A percentile compares a stretch with the other conserved stretches of the same genome.
Evolutionary conservation across 345 rosid genomes (phyloP).

Genomic region (Euclidium syriacum): DNA sequence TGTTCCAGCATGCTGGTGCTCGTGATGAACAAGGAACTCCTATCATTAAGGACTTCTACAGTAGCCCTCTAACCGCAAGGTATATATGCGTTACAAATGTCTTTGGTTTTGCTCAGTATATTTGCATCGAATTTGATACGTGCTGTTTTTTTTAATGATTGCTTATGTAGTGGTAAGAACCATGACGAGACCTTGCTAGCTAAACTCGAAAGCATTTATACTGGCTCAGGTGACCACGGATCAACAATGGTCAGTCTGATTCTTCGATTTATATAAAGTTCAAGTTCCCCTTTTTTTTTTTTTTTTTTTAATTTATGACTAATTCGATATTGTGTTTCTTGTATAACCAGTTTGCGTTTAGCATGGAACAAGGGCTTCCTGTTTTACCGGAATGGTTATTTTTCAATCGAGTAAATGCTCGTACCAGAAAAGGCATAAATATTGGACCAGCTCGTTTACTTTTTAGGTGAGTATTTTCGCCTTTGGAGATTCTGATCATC

Average conservation of each 20-base stretch:
- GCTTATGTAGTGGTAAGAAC: slow-evolving; percentile 66
- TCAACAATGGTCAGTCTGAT: slow-evolving; percentile 75
- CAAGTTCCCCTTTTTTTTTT: neutral
- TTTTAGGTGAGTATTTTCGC: slow-evolving; percentile 41
- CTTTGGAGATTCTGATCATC: neutral
- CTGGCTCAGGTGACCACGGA: slow-evolving; percentile 89
- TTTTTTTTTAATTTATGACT: neutral
- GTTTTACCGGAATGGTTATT: slow-evolving; percentile 77
- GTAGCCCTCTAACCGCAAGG: slow-evolving; percentile 96
- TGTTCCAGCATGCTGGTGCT: slow-evolving; percentile 70
- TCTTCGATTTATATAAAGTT: slow-evolving; percentile 1
- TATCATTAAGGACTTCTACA: slow-evolving; percentile 69
- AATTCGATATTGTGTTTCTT: slow-evolving; percentile 16
- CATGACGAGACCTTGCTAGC: slow-evolving; percentile 74
- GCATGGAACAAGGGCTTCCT: slow-evolving; percentile 94
- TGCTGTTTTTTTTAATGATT: slow-evolving; percentile 13
- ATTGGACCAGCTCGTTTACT: slow-evolving; percentile 76
- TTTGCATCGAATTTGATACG: neutral
- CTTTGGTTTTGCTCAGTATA: slow-evolving; percentile 13
- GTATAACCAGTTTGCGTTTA: slow-evolving; percentile 70
- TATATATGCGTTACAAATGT: slow-evolving; percentile 20
- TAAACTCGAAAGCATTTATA: slow-evolving; percentile 75
- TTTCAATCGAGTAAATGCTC: slow-evolving; percentile 84
- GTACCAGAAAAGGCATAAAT: slow-evolving; percentile 69
- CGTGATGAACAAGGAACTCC: slow-evolving; percentile 81